Evolutionary conservation across 2,329 filamentous ascomycete genomes (phyloP).

Genomic region (Ilyonectria mors-panacis): DNA sequence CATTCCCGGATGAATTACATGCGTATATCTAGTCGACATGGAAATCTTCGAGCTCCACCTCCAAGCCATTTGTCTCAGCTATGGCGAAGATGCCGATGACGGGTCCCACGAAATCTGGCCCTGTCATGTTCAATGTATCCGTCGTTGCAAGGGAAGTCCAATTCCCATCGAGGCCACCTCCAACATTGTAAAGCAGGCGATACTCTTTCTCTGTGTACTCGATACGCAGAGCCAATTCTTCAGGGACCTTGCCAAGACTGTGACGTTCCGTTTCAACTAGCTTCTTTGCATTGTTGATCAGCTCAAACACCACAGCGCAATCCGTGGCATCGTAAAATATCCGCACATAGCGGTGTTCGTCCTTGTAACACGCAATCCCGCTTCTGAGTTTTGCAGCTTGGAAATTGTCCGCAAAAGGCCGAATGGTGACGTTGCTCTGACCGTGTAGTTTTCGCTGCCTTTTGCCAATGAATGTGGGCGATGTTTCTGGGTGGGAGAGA

Average conservation of each 20-base stretch:
- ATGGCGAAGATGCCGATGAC: slow-evolving; percentile 12
- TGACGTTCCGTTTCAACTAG: not conserved
- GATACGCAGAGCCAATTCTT: not conserved
- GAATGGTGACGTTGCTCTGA: not conserved
- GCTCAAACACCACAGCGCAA: not conserved
- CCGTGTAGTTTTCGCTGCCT: slow-evolving; percentile 8
- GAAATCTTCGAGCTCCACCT: slow-evolving; percentile 6
- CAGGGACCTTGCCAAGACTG: not conserved
- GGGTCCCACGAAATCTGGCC: slow-evolving; percentile 15
- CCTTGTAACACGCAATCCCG: slow-evolving; percentile 15
- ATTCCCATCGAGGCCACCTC: not conserved
- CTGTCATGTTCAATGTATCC: slow-evolving; percentile 9
- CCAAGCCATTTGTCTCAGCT: not conserved
- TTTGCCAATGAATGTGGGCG: slow-evolving; percentile 8
- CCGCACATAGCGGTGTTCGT: slow-evolving; percentile 11
- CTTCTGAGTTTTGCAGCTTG: not conserved
- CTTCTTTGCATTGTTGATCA: slow-evolving; percentile 3
- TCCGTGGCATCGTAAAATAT: slow-evolving; percentile 7
- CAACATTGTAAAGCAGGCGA: not conserved
- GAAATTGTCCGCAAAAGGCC: not conserved
- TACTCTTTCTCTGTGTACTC: slow-evolving; percentile 13
- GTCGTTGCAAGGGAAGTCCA: not conserved
- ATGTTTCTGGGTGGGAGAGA: slow-evolving; percentile 6
- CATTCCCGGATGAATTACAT: not conserved
- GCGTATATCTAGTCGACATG: not conserved